Evolutionary conservation across 2,329 filamentous ascomycete genomes (phyloP), one percentile per base, ranked within the genome.

Genomic region (Trichoderma sp.): DNA sequence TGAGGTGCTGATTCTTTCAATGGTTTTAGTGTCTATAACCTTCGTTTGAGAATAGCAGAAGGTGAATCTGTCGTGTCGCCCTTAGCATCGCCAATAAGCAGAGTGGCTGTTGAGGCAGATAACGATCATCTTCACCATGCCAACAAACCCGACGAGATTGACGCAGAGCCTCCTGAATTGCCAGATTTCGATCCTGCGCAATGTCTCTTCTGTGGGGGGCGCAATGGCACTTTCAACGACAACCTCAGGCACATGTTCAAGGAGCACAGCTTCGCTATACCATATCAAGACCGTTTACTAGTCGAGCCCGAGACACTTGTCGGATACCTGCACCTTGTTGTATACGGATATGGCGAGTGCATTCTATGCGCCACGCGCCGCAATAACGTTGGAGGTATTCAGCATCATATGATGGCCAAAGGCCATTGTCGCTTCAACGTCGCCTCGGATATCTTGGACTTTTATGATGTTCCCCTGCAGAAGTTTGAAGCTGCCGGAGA

Each of bases 401-500:
- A 82, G 58, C 81, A 83, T 34, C 84, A 85, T 67, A 85, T 84
- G 82, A 66, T 73, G 0, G 77, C 75, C 7, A 84, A 82, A 47
- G 77, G 80, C 0, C 82, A 85, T 66, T 84, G 82, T 68, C 77
- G 73, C 5, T 76, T 83, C 44, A 73, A 81, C n/a, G 69, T 80
- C 0, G 60, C 71, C n/a, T 73, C 75, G 1, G 78, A 82, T 45
- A 77, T 75, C 14, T 69, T 71, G 26, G 78, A 81, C 3, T 81
- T 82, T 59, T 82, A 79, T 64, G 72, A 78, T n/a, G 69, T 75
- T 30, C 60, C 69, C 1, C 58, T 26, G 6, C 21, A 19, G 30
- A 43, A 30, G 19, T 66, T 65, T n/a, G 58, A 64, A 21, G 63
- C 63, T 47, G 58, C 67, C 48, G 61, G 64, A 10, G 66, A 68